Base-by-base conservation (phyloP, 2,329 filamentous ascomycete species). In the Arachnomyces sp. region DNA sequence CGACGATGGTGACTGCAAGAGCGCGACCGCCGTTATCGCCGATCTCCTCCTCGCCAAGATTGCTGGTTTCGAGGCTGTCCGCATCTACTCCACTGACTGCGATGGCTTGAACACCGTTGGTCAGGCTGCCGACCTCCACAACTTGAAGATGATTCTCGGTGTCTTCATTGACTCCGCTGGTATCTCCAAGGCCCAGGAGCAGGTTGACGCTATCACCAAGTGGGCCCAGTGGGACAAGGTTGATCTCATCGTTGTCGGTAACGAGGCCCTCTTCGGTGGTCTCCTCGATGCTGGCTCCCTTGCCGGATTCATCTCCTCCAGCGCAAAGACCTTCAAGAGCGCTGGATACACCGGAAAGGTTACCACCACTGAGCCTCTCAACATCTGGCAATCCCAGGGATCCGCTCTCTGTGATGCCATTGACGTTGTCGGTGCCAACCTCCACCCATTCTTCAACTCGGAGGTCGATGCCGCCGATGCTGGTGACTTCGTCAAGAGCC, bases 11-110 rank as follows among this genome's bases (percentile, higher is more conserved):
- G 54, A 66, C 36, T 90, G 86, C 80, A 86, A 85, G 78, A 56
- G 59, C 44, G 65, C 73, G 46, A 47, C 48, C n/a, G 61, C 74
- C 35, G 77, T 90, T 44, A 59, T 71, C 45, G 40, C 53, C 16
- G 83, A 89, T 50, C 73, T 90, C 50, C 60, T 64, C 30, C 51
- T 63, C 44, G 83, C 90, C 58, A 75, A 79, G 56, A 36, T 53
- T 39, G 75, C 77, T 49, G 84, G 84, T 44, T 87, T 89, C 76
- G 66, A 66, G 48, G 70, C 75, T 36, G 63, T 90, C 61, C 89
- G 90, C 63, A 73, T 92, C 60, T 96, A 96, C 79, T 86, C 83
- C 49, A 89, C 88, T 52, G 89, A 95, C 76, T 96, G 90, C 75
- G 73, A 77, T 66, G 83, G 82, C 40, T 83, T 94, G 45, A 67